Conservation (phyloP, 345 rosid genomes). For the Linum lewisii region DNA sequence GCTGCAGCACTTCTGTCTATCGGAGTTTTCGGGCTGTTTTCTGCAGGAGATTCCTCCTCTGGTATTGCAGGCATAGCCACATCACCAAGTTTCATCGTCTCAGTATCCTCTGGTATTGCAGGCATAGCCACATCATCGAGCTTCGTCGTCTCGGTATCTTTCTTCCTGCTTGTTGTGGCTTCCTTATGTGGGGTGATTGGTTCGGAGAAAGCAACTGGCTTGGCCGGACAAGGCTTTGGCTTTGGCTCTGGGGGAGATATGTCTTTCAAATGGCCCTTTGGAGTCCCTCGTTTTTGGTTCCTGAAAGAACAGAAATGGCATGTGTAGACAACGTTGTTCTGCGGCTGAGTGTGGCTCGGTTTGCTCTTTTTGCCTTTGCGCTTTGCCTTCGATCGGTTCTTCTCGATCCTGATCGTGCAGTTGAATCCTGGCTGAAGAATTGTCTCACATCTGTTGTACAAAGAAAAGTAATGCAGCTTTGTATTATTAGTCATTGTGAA, state of each 20-base stretch:
- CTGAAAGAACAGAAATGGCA: conserved; percentile 55
- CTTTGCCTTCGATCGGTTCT: conserved; percentile 27
- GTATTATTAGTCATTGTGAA: background rate
- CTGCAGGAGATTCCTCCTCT: conserved; percentile 9
- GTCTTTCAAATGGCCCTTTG: conserved; percentile 39
- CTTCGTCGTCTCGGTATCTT: too few relatives aligned
- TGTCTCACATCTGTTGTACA: conserved; percentile 56
- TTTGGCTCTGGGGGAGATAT: conserved; percentile 28
- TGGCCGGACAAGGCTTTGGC: background rate
- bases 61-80: conserved; percentile 17
- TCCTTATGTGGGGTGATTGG: background rate
- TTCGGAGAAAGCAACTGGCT: background rate
- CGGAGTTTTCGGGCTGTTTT: conserved; percentile 26
- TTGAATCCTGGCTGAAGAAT: conserved; percentile 64
- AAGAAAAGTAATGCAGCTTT: background rate
- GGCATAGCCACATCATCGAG: too few relatives aligned
- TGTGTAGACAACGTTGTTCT: conserved; percentile 57
- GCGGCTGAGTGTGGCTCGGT: conserved; percentile 19
- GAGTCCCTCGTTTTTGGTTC: conserved; percentile 48
- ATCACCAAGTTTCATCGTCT: conserved; percentile 4
- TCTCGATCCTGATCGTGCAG: conserved; percentile 58
- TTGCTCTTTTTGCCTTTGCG: conserved; percentile 24
- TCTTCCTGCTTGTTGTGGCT: background rate
- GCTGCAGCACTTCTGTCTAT: conserved; percentile 3
- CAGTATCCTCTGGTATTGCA: background rate